Conservation (phyloP, 805 yeast genomes). For the Isabelozyma heimii region DNA sequence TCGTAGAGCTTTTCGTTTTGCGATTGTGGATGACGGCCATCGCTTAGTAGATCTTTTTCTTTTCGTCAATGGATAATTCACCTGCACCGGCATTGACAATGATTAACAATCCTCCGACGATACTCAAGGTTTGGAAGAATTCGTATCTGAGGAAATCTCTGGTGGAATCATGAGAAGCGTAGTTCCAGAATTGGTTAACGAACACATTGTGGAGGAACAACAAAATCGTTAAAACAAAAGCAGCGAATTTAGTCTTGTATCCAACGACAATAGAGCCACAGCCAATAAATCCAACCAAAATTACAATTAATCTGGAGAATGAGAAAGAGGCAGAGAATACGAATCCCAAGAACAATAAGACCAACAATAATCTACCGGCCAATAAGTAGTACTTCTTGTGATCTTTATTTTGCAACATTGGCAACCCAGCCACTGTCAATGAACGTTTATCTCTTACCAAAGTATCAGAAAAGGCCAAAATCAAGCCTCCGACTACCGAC, state of each 20-base stretch:
- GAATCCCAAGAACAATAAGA: slow-evolving; percentile 81
- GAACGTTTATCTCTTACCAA: slow-evolving; percentile 72
- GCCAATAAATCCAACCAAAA: slow-evolving; percentile 65
- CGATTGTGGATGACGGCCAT: too few relatives aligned
- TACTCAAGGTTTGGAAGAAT: slow-evolving; percentile 89
- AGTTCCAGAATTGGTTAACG: slow-evolving; percentile 87
- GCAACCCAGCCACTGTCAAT: slow-evolving; percentile 70
- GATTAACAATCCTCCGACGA: slow-evolving; percentile 88
- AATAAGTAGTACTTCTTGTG: slow-evolving; percentile 76
- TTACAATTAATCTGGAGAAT: slow-evolving; percentile 57
- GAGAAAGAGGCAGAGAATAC: slow-evolving; percentile 76
- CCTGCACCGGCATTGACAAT: slow-evolving; percentile 98
- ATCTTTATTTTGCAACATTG: slow-evolving; percentile 69
- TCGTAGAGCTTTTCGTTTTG: not conserved
- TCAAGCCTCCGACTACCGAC: slow-evolving; percentile 87
- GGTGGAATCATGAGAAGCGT: slow-evolving; percentile 64
- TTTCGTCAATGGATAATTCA: slow-evolving; percentile 86
- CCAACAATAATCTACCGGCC: slow-evolving; percentile 84
- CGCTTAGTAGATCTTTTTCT: slow-evolving; percentile 81
- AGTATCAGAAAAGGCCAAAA: slow-evolving; percentile 83
- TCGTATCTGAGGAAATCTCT: slow-evolving; percentile 91
- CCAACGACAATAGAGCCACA: slow-evolving; percentile 85
- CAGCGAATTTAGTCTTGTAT: slow-evolving; percentile 87
- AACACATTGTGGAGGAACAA: slow-evolving; percentile 73
- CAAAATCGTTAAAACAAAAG: slow-evolving; percentile 64